Evolutionary conservation across 2,329 filamentous ascomycete species (phyloP), one percentile per base, ranked within the genome.

Genomic region (Xylaria sp.): DNA sequence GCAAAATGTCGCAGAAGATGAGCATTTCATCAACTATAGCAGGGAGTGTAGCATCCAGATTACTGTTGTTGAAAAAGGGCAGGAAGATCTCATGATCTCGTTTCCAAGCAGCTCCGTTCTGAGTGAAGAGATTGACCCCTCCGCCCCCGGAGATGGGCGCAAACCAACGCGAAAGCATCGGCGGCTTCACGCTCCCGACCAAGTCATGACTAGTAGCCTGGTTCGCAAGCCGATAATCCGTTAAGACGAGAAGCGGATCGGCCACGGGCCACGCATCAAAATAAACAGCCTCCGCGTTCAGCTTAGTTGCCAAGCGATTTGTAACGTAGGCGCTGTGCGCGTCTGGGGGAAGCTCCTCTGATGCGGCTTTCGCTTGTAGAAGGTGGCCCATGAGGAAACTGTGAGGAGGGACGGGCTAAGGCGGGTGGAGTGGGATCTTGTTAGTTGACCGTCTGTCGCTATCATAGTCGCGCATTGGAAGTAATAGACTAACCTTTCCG

Each of bases 1-100:
- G 73, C 3, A 79, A 67, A 9, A 73, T 70, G 11, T 74, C 71
- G 50, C 73, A 67, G 51, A 78, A 78, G 36, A 74, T 64, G n/a
- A 73, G 62, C 67, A 79, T 72, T 61, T 78, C 70, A 30, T 73
- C 75, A 45, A 79, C 47, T 27, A 79, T 65, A 36, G 73, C 57
- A 19, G 76, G 75, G 9, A 78, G 65, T 1, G 74, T 68, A 14
- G 76, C 75, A 58, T 78, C 77, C 19, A 79, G 75, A 34, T 79
- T 79, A 55, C 67, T 71, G 54, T 74, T 77, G 65, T 73, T 79
- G 66, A 79, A 79, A 70, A 77, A 78, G 1, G 76, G 76, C 30
- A 75, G 61, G 53, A 79, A 78, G 14, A 75, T 69, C 45, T 73
- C 70, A 51, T 75, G 72, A 51, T 78, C 73, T 47, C 66, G 70